Conservation (phyloP, 345 rosid species). For the Citrus medica region DNA sequence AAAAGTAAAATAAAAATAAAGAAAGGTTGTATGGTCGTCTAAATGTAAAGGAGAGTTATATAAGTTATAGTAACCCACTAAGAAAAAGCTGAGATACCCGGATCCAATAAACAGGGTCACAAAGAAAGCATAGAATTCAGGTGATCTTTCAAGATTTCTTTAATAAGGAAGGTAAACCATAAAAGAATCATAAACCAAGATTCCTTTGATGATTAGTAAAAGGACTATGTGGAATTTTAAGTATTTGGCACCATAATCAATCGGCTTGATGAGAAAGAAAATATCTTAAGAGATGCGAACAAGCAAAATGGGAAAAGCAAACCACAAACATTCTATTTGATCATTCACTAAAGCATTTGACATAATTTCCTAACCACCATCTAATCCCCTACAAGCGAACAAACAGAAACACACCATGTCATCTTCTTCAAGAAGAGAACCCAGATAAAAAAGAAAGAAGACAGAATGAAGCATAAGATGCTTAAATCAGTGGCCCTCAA, state of each 20-base stretch:
- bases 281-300: not conserved
- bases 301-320: not conserved
- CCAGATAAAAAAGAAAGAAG: slow-evolving; percentile 10
- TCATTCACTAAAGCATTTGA: not conserved
- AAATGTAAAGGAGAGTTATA: not conserved
- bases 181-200: slow-evolving; percentile 18
- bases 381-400: not conserved
- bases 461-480: slow-evolving; percentile 38
- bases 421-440: slow-evolving; percentile 21
- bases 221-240: not conserved
- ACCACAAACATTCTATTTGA: not conserved
- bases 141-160: not conserved
- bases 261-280: not conserved
- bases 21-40: not conserved
- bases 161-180: not conserved
- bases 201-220: slow-evolving; percentile 10
- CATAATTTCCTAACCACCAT: slow-evolving; percentile 1
- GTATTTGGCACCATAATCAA: slow-evolving; percentile 2
- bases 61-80: not conserved
- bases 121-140: slow-evolving; percentile 5
- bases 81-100: slow-evolving; percentile 14
- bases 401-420: slow-evolving; percentile 9
- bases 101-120: not conserved
- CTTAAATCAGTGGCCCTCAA: slow-evolving; percentile 33
- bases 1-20: not conserved